Evolutionary conservation across 2,329 filamentous ascomycete species (phyloP), one percentile per base, ranked within the genome.

Genomic region (Chaetomiaceae sp.): DNA sequence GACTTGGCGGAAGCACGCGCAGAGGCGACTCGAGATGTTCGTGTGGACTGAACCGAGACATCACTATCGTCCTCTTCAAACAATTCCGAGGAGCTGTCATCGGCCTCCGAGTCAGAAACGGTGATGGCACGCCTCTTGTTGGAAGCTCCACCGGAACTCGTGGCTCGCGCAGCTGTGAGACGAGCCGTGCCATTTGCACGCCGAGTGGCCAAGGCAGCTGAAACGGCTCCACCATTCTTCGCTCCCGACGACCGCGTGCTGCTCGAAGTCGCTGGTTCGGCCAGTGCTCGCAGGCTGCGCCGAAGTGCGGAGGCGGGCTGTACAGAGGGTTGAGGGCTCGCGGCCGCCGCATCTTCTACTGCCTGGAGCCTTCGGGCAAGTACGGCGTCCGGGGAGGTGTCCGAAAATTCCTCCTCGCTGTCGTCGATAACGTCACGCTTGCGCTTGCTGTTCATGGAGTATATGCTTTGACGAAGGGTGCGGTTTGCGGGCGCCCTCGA

Each of bases 361-460:
- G 78, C 71, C 61, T 87, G 83, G 47, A 87, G 69, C 38, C 70
- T 70, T 40, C 74, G 69, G 31, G 84, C 84, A 36, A 87, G 66
- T 42, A 76, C 72, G 12, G 76, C 79, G 65, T 81, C 78, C 2
- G 65, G 60, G 6, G 66, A 66, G 20, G 56, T 59, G 15, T 73
- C 70, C 0, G 71, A 69, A 54, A 52, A 2, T 73, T 75, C 71
- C 1, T 72, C 71, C 1, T 72, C 68, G 46, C 68, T 65, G 56
- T 78, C 68, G n/a, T 71, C 71, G 47, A 75, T 68, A 29, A 72
- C 64, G 51, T 71, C 56, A 45, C 74, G 68, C 67, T 80, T 78
- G 49, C 70, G 65, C 58, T 77, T 70, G 20, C 58, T 63, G 34
- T 69, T 70, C 62, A 82, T 66, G 2, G 78, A 72, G 56, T 73